Evolutionary conservation across 2,329 filamentous ascomycete species (phyloP).

Genomic region (Boeremia exigua): DNA sequence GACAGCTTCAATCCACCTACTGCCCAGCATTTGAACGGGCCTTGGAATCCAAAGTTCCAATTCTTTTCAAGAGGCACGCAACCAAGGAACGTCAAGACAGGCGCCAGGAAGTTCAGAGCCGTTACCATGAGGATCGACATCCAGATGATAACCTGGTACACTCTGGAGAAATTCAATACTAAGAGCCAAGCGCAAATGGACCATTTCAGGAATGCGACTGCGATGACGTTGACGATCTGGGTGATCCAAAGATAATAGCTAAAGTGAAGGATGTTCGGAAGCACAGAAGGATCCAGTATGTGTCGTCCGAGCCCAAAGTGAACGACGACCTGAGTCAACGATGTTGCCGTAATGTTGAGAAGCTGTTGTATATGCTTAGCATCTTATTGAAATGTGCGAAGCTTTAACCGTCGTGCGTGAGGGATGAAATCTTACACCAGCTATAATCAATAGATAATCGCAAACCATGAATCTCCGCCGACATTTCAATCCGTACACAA

Average conservation of each 20-base stretch:
- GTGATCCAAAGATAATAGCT: slow-evolving; percentile 31
- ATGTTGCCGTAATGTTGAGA: slow-evolving; percentile 27
- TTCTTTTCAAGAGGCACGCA: slow-evolving; percentile 34
- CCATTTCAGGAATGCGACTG: slow-evolving; percentile 37
- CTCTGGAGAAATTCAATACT: slow-evolving; percentile 33
- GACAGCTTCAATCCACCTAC: slow-evolving; percentile 23
- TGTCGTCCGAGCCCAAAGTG: slow-evolving; percentile 29
- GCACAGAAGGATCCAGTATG: slow-evolving; percentile 28
- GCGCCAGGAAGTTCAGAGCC: slow-evolving; percentile 35
- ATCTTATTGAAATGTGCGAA: background rate
- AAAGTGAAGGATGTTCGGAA: slow-evolving; percentile 23
- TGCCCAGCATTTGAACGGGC: slow-evolving; percentile 27
- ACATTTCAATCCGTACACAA: slow-evolving; percentile 26
- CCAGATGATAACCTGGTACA: slow-evolving; percentile 34
- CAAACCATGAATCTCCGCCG: slow-evolving; percentile 26
- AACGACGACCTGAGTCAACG: slow-evolving; percentile 17
- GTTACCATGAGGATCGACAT: slow-evolving; percentile 34
- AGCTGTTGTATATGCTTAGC: slow-evolving; percentile 5
- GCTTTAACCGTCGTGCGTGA: background rate
- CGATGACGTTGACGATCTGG: slow-evolving; percentile 36
- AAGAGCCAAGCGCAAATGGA: slow-evolving; percentile 39
- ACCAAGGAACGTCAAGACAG: slow-evolving; percentile 29
- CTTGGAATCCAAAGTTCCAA: slow-evolving; percentile 29
- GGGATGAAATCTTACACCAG: slow-evolving; percentile 22
- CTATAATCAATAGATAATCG: slow-evolving; percentile 34